phyloP scores from a whole-genome alignment of 2,329 filamentous ascomycete species.

The Calonectria pteridis region DNA sequence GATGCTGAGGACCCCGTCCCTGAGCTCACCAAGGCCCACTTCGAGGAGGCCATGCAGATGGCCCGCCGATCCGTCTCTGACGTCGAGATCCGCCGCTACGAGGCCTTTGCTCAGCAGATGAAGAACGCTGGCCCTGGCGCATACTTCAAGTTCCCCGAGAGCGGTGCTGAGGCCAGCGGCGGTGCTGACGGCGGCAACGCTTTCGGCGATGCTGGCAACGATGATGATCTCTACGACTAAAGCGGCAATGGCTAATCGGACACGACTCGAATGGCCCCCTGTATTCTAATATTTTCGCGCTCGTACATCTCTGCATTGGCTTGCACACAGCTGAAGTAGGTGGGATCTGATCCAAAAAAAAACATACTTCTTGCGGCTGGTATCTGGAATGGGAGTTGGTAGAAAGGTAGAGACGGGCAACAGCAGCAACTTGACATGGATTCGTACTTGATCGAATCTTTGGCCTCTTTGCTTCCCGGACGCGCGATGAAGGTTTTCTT shows the following conservation, averaged over 20 bases:
- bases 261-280: constrained; percentile 46
- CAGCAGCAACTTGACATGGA: constrained; percentile 31
- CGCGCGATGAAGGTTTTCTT: constrained; percentile 34
- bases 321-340: constrained; percentile 31
- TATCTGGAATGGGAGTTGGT: constrained; percentile 52
- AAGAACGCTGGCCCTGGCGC: constrained; percentile 96
- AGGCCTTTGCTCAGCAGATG: constrained; percentile 98
- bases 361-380: constrained; percentile 39
- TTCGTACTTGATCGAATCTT: constrained; percentile 4
- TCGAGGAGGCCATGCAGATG: constrained; percentile 98
- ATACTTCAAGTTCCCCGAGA: constrained; percentile 96
- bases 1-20: constrained; percentile 93
- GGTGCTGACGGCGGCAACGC: constrained; percentile 69
- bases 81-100: constrained; percentile 97
- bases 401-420: constrained; percentile 48
- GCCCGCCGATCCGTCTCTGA: constrained; percentile 95
- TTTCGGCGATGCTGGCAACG: constrained; percentile 90
- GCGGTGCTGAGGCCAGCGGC: constrained; percentile 74
- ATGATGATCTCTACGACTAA: constrained; percentile 98
- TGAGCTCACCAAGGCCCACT: constrained; percentile 94
- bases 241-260: constrained; percentile 35
- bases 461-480: constrained; percentile 24
- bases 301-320: constrained; percentile 51
- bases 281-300: constrained; percentile 62
- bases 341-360: constrained; percentile 41